Conservation (phyloP, 305 asterid species). For the Nicotiana rustica region DNA sequence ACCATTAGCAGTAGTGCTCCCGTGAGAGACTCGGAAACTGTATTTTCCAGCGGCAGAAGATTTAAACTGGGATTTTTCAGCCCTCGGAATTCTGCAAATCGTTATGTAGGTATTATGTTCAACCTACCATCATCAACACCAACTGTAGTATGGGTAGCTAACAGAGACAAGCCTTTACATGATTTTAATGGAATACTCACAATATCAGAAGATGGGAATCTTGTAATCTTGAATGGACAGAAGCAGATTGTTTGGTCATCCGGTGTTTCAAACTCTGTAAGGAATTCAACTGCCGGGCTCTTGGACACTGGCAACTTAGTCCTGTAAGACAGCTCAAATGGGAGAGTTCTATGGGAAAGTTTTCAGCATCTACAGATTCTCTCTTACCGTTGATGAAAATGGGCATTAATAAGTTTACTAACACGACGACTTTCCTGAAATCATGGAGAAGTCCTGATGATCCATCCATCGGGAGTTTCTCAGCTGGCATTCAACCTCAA, state of each 20-base stretch:
- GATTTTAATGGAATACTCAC: conserved; percentile 35
- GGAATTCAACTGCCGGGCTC: conserved; percentile 46
- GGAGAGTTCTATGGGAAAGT: conserved; percentile 51
- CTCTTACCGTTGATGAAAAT: conserved; percentile 37
- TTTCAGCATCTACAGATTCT: conserved; percentile 48
- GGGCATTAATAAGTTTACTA: conserved; percentile 26
- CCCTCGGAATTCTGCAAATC: conserved; percentile 29
- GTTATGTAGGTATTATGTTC: conserved; percentile 44
- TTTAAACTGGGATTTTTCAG: conserved; percentile 43
- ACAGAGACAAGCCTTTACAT: conserved; percentile 33
- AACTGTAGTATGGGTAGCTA: conserved; percentile 42
- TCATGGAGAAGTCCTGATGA: conserved; percentile 48
- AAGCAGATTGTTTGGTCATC: conserved; percentile 38
- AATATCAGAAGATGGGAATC: conserved; percentile 39
- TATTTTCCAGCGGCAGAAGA: conserved; percentile 33
- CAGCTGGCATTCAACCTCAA: conserved; percentile 35
- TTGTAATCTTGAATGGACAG: conserved; percentile 34
- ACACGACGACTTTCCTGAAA: neutral
- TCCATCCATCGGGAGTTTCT: conserved; percentile 44
- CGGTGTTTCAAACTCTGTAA: conserved; percentile 8
- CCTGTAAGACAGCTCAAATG: conserved; percentile 41
- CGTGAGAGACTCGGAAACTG: neutral
- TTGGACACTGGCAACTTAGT: conserved; percentile 57
- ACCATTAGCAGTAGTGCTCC: conserved; percentile 5
- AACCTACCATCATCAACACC: conserved; percentile 30